Percentiles rank a stretch among this genome's conserved stretches.
These are phyloP conservation scores for Licmophora abbreviata DNA, from an alignment of 108 stramenopile species.

Conservation along the genomic window DNA sequence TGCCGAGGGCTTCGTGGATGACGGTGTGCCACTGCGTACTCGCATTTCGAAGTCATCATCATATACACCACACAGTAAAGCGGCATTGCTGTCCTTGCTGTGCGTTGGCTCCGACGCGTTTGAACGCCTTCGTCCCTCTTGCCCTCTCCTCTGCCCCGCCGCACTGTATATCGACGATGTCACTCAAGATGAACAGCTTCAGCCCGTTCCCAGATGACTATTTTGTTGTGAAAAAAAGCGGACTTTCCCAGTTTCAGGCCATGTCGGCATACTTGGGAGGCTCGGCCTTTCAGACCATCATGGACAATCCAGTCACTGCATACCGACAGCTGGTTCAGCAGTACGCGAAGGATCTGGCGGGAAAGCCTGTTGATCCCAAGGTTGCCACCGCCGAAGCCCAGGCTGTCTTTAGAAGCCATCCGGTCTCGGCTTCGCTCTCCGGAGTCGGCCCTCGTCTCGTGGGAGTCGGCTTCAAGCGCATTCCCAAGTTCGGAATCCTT, in stretches of 20 bases:
- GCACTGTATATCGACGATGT: no score
- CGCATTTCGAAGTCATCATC: no score
- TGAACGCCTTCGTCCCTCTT: no score
- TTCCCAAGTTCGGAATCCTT: slow-evolving; percentile 88
- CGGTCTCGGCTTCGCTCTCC: slow-evolving; percentile 61
- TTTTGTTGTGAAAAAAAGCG: slow-evolving; percentile 78
- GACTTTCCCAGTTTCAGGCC: slow-evolving; percentile 85
- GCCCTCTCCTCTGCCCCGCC: no score
- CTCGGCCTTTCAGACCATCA: slow-evolving; percentile 80
- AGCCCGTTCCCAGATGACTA: slow-evolving; percentile 53
- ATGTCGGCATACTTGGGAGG: slow-evolving; percentile 90
- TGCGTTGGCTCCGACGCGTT: no score
- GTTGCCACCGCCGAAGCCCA: slow-evolving; percentile 70
- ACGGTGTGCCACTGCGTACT: no score
- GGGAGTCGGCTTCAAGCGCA: slow-evolving; percentile 90
- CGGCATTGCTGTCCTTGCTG: no score
- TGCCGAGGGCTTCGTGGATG: no score
- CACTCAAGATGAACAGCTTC: no score
- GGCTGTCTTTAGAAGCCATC: slow-evolving; percentile 76
- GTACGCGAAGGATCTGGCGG: slow-evolving; percentile 81
- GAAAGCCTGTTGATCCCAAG: slow-evolving; percentile 81
- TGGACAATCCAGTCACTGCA: slow-evolving; percentile 89
- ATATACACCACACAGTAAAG: no score
- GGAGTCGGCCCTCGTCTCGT: slow-evolving; percentile 82
- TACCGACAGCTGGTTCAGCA: slow-evolving; percentile 92